Base-by-base conservation (phyloP, 2,329 filamentous ascomycete genomes). In the Cucurbitaria berberidis region DNA sequence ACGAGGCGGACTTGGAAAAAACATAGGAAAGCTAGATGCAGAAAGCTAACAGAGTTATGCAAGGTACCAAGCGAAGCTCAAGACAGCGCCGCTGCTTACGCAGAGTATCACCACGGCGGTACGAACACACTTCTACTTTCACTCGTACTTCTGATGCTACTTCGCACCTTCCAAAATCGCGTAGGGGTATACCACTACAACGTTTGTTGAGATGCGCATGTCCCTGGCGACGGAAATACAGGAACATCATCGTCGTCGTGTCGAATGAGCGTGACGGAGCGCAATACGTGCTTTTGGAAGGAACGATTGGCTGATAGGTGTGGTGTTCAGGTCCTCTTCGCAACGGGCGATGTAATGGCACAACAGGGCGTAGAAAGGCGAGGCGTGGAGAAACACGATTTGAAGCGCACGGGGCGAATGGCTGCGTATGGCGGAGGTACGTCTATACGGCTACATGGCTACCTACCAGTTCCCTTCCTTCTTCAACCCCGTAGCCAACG, bases 331-430 rank as follows among this genome's bases (percentile, higher is more conserved):
- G 75, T 98, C 54, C 87, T 99, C 59, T 99, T 98, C 74, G 93
- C 89, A 53, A 90, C 92, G 13, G 95, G 95, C 68, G 95, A 99
- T 78, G 82, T 89, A 55, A 87, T 96, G 63, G 91, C 95, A 32
- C 95, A 99, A 78, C 93, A 98, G 78, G 82, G 86, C 30, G 90
- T 99, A 54, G 93, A 98, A 78, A 88, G 86, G 75, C 87, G 84
- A 68, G 93, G 92, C 16, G 63, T 89, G 22, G 78, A 88, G 64
- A 89, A 89, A 61, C 93, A 99, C 74, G 77, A 90, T 65, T 68
- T 86, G 32, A 78, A 79, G 24, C 85, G 90, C 47, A 93, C 90
- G 26, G 87, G 82, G 10, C 87, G 90, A 66, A 95, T 96, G 90
- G 86, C 86, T 38, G 78, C 88, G 54, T 95, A 95, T 73, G 90